phyloP scores from a whole-genome alignment of 345 rosid species.

The Salix koriyanagi region DNA sequence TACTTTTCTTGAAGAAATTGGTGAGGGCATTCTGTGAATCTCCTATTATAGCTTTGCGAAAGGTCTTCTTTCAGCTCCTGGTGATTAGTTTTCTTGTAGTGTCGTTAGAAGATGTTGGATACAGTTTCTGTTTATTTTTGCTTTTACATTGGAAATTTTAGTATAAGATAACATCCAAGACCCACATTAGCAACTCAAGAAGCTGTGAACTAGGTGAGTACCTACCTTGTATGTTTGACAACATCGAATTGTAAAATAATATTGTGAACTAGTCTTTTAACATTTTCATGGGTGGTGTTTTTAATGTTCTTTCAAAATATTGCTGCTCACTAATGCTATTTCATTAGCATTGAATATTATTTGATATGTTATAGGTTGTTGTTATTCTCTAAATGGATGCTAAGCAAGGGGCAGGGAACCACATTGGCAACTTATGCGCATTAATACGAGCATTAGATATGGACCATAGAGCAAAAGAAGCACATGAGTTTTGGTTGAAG shows the following conservation, averaged over 20 bases:
- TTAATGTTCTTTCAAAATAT: neutral
- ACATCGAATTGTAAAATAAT: neutral
- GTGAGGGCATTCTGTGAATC: neutral
- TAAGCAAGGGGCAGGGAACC: constrained; percentile 94
- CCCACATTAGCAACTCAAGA: too few species aligned
- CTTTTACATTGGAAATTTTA: too few species aligned
- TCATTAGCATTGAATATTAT: neutral
- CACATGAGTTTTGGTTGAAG: constrained; percentile 74
- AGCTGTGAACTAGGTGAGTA: too few species aligned
- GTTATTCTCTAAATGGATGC: constrained; percentile 56
- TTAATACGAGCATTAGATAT: constrained; percentile 74
- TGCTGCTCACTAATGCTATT: neutral
- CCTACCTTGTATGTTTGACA: neutral
- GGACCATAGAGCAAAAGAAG: constrained; percentile 91
- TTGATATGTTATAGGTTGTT: neutral
- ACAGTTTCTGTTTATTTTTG: too few species aligned
- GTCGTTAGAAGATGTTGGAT: too few species aligned
- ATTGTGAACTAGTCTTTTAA: neutral
- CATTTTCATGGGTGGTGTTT: neutral
- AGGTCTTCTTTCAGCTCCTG: neutral
- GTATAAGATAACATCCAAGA: too few species aligned
- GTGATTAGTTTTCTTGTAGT: too few species aligned
- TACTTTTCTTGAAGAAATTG: neutral
- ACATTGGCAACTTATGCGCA: constrained; percentile 79
- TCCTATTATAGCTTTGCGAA: neutral